phyloP scores from a whole-genome alignment of 208 protist genomes.

The Trypanosoma rangeli region DNA sequence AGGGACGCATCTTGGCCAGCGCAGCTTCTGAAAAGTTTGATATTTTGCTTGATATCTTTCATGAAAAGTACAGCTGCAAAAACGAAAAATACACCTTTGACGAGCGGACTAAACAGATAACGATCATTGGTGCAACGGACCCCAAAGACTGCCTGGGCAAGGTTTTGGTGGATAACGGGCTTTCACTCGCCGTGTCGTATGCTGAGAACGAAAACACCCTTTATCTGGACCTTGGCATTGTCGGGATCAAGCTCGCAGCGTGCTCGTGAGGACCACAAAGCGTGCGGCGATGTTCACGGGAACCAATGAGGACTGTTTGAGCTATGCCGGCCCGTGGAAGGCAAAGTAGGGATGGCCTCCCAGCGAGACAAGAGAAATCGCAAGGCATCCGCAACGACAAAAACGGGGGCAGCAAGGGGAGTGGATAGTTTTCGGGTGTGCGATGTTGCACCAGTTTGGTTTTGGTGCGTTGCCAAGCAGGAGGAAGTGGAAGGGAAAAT shows the following conservation, averaged over 20 bases:
- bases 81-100: slow-evolving; percentile 73
- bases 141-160: slow-evolving; percentile 69
- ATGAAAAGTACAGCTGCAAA: slow-evolving; percentile 41
- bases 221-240: slow-evolving; percentile 54
- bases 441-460: too few relatives aligned
- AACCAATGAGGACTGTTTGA: too few relatives aligned
- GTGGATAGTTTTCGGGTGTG: too few relatives aligned
- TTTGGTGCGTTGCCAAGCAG: too few relatives aligned
- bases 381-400: too few relatives aligned
- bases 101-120: slow-evolving; percentile 33
- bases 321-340: too few relatives aligned
- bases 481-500: background rate
- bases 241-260: slow-evolving; percentile 44
- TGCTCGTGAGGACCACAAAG: slow-evolving; percentile 19
- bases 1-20: slow-evolving; percentile 41
- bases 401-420: too few relatives aligned
- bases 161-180: slow-evolving; percentile 36
- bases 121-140: slow-evolving; percentile 38
- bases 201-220: slow-evolving; percentile 43
- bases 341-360: too few relatives aligned
- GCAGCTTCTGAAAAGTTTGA: slow-evolving; percentile 32
- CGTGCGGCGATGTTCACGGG: too few relatives aligned
- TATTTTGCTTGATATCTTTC: slow-evolving; percentile 50
- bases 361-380: too few relatives aligned
- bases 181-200: slow-evolving; percentile 49